Evolutionary conservation across 2,329 filamentous ascomycete genomes (phyloP).

Genomic region (Talaromyces sp.): DNA sequence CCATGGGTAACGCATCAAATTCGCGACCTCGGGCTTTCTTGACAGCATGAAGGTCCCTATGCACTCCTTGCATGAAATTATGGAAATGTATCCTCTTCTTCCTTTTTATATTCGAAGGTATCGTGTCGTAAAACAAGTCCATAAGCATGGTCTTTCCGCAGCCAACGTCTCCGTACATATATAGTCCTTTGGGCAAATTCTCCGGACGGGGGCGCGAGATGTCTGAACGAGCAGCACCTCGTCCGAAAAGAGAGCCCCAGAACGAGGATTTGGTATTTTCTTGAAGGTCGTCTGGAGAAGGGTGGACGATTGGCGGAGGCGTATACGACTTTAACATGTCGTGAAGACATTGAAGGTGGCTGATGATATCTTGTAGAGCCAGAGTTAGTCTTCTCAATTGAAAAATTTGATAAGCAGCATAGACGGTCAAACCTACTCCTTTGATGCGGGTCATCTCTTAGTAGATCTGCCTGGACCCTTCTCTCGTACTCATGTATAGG

Average conservation of each 20-base stretch:
- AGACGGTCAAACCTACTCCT: slow-evolving; percentile 58
- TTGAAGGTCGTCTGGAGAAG: slow-evolving; percentile 68
- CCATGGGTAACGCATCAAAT: slow-evolving; percentile 84
- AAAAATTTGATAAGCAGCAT: neutral
- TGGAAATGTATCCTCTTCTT: slow-evolving; percentile 98
- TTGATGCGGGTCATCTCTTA: slow-evolving; percentile 89
- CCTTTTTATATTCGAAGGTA: slow-evolving; percentile 72
- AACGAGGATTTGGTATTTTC: slow-evolving; percentile 53
- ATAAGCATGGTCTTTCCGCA: slow-evolving; percentile 99
- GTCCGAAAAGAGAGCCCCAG: slow-evolving; percentile 49
- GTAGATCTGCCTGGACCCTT: slow-evolving; percentile 68
- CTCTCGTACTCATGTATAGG: slow-evolving; percentile 86
- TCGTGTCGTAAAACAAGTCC: slow-evolving; percentile 94
- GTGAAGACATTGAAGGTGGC: slow-evolving; percentile 84
- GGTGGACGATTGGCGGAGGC: slow-evolving; percentile 72
- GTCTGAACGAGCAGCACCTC: slow-evolving; percentile 21
- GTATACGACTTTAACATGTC: slow-evolving; percentile 73
- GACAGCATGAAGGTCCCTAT: slow-evolving; percentile 83
- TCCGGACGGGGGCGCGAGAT: slow-evolving; percentile 45
- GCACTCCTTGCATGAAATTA: slow-evolving; percentile 99
- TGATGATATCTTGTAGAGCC: slow-evolving; percentile 69
- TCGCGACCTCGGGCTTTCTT: slow-evolving; percentile 88
- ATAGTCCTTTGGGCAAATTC: slow-evolving; percentile 82
- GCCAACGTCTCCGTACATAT: slow-evolving; percentile 94
- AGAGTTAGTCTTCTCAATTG: neutral